Percentiles rank a stretch among this genome's conserved stretches.
These are phyloP conservation scores for Zygoascus tannicola DNA, from an alignment of 805 yeast genomes.

Conservation along the genomic window DNA sequence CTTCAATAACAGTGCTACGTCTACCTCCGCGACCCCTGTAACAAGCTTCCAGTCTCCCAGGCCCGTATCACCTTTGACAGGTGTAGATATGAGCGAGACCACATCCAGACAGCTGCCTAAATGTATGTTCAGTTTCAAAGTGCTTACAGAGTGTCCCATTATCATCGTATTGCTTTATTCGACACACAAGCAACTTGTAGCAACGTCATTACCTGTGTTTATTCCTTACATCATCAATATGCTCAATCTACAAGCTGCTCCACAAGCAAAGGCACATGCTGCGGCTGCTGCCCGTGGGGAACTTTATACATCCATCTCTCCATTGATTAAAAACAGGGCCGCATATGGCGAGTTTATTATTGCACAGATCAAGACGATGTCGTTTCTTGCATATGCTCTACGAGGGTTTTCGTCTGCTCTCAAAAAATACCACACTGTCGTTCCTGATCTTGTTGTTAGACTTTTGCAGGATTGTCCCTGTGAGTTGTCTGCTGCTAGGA, in stretches of 20 bases:
- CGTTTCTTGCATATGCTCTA: constrained; percentile 86
- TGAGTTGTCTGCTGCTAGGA: constrained; percentile 82
- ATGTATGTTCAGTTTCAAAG: constrained; percentile 78
- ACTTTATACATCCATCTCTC: constrained; percentile 61
- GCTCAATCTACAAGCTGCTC: constrained; percentile 68
- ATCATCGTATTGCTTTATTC: constrained; percentile 90
- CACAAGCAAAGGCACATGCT: constrained; percentile 54
- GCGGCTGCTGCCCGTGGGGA: constrained; percentile 49
- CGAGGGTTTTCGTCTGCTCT: constrained; percentile 70
- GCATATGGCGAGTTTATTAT: constrained; percentile 81
- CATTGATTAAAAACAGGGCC: constrained; percentile 62
- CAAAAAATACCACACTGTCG: constrained; percentile 45
- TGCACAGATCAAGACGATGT: constrained; percentile 93
- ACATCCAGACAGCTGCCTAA: constrained; percentile 45
- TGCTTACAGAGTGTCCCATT: constrained; percentile 92
- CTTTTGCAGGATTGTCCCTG: constrained; percentile 92
- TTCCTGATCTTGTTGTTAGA: constrained; percentile 82
- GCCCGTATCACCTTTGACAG: constrained; percentile 33
- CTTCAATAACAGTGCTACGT: constrained; percentile 35
- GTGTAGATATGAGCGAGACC: constrained; percentile 34
- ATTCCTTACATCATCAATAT: constrained; percentile 74
- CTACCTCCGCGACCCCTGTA: constrained; percentile 17
- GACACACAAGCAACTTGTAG: constrained; percentile 68
- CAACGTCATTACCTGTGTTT: constrained; percentile 60
- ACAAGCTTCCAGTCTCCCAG: constrained; percentile 30